These are phyloP conservation scores for Calonectria pseudoreteaudii DNA, from an alignment of 2,329 filamentous ascomycete species.

Conservation along the genomic window DNA sequence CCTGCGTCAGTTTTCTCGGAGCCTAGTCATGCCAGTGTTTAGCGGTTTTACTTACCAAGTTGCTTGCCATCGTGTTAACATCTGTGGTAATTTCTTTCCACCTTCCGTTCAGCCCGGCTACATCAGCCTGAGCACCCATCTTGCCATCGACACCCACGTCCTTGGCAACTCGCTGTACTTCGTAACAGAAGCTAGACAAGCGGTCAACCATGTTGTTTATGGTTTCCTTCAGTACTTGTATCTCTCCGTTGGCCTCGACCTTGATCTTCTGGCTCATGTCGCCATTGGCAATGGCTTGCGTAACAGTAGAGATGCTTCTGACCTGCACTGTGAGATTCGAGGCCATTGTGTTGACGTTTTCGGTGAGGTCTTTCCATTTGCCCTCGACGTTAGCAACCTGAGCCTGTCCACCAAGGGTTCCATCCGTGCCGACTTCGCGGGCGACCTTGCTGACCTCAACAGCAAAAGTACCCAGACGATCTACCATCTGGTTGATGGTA, in stretches of 20 bases:
- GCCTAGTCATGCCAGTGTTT: neutral
- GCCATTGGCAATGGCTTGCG: conserved; percentile 93
- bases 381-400: conserved; percentile 95
- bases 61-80: conserved; percentile 90
- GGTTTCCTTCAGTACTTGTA: conserved; percentile 92
- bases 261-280: conserved; percentile 97
- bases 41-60: conserved; percentile 59
- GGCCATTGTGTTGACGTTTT: conserved; percentile 85
- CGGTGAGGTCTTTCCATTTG: conserved; percentile 97
- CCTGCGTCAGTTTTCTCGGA: conserved; percentile 42
- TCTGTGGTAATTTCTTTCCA: conserved; percentile 99
- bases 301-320: conserved; percentile 92
- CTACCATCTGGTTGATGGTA: conserved; percentile 99
- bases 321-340: conserved; percentile 80
- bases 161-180: conserved; percentile 94
- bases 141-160: conserved; percentile 98
- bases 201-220: conserved; percentile 99
- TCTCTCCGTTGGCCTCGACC: conserved; percentile 94
- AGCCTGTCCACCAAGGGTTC: conserved; percentile 92
- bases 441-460: conserved; percentile 97
- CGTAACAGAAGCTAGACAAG: conserved; percentile 94
- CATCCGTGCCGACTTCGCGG: conserved; percentile 95
- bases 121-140: conserved; percentile 97
- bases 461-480: conserved; percentile 94
- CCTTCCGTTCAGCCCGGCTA: conserved; percentile 89